phyloP scores from a whole-genome alignment of 306 rosid species.

The Ammopiptanthus mongolicus region DNA sequence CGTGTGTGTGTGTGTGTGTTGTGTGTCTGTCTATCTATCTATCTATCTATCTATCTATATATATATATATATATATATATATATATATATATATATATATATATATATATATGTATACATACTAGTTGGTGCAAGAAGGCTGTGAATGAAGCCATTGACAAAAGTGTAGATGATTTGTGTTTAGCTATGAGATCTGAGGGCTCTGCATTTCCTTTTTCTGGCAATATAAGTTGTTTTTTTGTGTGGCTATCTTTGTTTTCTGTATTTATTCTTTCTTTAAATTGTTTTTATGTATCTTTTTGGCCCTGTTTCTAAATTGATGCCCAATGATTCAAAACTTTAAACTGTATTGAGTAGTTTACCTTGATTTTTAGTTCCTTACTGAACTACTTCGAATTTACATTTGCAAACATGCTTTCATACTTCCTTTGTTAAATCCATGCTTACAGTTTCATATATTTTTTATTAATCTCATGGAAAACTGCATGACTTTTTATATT shows the following conservation, averaged over 20 bases:
- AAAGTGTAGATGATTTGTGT: constrained; percentile 6
- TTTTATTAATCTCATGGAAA: too few species aligned
- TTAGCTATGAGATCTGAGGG: constrained; percentile 39
- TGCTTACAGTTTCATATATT: too few species aligned
- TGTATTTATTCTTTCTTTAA: too few species aligned
- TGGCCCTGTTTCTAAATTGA: background rate
- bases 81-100: too few species aligned
- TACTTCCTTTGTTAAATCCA: too few species aligned
- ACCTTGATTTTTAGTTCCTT: too few species aligned
- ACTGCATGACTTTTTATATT: background rate
- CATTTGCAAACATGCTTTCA: too few species aligned
- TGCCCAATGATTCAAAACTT: background rate
- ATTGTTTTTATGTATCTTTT: background rate
- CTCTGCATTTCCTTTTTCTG: background rate
- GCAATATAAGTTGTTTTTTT: background rate
- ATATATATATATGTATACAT: background rate
- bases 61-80: too few species aligned
- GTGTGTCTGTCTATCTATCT: background rate
- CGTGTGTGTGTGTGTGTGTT: background rate
- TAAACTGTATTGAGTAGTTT: too few species aligned
- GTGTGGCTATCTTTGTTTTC: too few species aligned
- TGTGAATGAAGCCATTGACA: constrained; percentile 19
- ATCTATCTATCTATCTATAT: too few species aligned
- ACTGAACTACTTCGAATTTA: too few species aligned
- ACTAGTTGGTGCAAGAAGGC: constrained; percentile 21